These are phyloP conservation scores for Physocladia obscura DNA, from an alignment of 192 early-diverging fungal genomes.

Conservation along the genomic window DNA sequence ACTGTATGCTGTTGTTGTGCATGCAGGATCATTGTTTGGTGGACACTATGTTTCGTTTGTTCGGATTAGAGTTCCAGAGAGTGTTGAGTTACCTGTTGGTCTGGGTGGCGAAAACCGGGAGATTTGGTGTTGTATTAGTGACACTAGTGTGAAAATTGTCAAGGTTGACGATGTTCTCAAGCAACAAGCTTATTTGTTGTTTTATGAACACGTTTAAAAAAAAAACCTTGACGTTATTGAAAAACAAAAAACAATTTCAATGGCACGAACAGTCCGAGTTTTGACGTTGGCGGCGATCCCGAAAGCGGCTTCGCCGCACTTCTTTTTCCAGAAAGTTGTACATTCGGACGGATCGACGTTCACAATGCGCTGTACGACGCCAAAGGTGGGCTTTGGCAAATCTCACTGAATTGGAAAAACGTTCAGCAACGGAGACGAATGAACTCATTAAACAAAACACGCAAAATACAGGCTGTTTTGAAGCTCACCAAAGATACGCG, in stretches of 20 bases:
- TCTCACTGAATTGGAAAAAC: background rate
- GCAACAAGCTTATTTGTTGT: constrained; percentile 46
- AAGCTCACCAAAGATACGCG: constrained; percentile 90
- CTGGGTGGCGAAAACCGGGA: constrained; percentile 1
- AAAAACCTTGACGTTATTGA: too few species aligned
- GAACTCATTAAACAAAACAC: background rate
- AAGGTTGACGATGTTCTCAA: constrained; percentile 39
- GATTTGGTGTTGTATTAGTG: constrained; percentile 41
- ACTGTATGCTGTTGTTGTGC: constrained; percentile 48
- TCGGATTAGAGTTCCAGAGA: constrained; percentile 7
- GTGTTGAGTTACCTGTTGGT: background rate
- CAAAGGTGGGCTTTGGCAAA: constrained; percentile 30
- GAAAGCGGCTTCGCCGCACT: too few species aligned
- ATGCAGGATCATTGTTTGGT: constrained; percentile 42
- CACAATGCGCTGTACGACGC: constrained; percentile 78
- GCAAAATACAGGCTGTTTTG: constrained; percentile 58
- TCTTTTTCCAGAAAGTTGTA: constrained; percentile 81
- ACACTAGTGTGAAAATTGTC: constrained; percentile 26
- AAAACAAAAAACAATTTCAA: too few species aligned
- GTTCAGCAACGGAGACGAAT: background rate
- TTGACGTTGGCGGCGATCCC: too few species aligned
- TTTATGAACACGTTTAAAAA: constrained; percentile 45
- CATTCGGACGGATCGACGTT: constrained; percentile 89
- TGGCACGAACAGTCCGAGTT: too few species aligned
- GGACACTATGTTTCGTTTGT: constrained; percentile 51